A percentile compares a stretch with the other conserved stretches of the same genome.
phyloP scores from a whole-genome alignment of 192 early-diverging fungal species.

The Coemansia sp. region DNA sequence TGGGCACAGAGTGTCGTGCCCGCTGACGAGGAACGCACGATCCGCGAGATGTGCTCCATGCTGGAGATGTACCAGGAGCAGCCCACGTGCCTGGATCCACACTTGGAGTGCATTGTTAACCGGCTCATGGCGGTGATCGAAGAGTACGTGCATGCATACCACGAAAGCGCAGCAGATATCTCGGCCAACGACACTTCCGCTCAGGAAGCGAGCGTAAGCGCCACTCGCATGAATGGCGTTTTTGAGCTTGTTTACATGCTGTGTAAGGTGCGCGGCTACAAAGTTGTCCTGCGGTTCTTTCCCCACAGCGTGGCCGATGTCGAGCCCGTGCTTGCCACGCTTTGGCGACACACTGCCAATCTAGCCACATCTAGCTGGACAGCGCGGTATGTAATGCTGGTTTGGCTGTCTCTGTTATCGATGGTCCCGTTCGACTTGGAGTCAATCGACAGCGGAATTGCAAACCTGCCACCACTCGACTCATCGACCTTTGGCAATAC shows the following conservation, averaged over 20 bases:
- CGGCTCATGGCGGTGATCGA: slow-evolving; percentile 26
- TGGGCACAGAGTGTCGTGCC: slow-evolving; percentile 14
- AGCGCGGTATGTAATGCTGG: slow-evolving; percentile 74
- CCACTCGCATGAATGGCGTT: slow-evolving; percentile 21
- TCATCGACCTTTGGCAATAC: neutral
- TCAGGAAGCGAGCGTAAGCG: neutral
- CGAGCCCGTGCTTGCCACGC: slow-evolving; percentile 81
- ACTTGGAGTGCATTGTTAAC: slow-evolving; percentile 42
- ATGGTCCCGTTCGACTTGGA: slow-evolving; percentile 96
- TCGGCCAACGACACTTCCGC: neutral
- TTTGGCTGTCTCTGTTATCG: slow-evolving; percentile 93
- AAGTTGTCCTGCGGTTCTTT: slow-evolving; percentile 89
- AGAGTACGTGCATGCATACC: slow-evolving; percentile 28
- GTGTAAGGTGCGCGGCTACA: slow-evolving; percentile 87
- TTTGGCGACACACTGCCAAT: slow-evolving; percentile 36
- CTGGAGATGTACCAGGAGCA: slow-evolving; percentile 49
- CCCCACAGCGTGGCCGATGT: slow-evolving; percentile 86
- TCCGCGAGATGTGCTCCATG: slow-evolving; percentile 23
- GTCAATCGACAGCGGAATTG: slow-evolving; percentile 73
- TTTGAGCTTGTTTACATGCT: slow-evolving; percentile 66
- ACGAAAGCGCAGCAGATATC: slow-evolving; percentile 10
- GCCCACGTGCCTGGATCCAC: slow-evolving; percentile 48
- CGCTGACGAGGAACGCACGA: slow-evolving; percentile 11
- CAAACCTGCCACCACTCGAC: slow-evolving; percentile 16
- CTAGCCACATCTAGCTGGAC: slow-evolving; percentile 61